Conservation (phyloP, 768 basidiomycete species). For the Lenzites betulinus region DNA sequence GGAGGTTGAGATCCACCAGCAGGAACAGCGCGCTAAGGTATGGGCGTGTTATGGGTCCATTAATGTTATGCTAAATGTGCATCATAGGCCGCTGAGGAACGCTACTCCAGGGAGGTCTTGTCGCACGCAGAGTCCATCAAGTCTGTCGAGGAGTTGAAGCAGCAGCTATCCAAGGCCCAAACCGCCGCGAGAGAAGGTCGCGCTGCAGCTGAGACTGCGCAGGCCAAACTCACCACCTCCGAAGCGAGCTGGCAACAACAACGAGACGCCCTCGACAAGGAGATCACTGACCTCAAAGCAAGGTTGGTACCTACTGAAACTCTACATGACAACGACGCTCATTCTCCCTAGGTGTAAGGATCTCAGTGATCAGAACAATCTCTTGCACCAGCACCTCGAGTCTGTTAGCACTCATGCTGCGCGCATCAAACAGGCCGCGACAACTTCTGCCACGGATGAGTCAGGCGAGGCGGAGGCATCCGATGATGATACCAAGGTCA, state of each 20-base stretch:
- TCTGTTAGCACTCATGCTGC: constrained; percentile 81
- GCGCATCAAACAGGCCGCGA: constrained; percentile 70
- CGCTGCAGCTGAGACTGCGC: constrained; percentile 70
- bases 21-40: constrained; percentile 73
- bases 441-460: constrained; percentile 46
- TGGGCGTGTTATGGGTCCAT: constrained; percentile 5
- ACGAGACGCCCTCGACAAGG: constrained; percentile 74
- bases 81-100: constrained; percentile 64
- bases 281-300: constrained; percentile 67
- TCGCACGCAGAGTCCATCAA: constrained; percentile 87
- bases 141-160: constrained; percentile 60
- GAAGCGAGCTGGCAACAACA: constrained; percentile 83
- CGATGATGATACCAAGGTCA: constrained; percentile 64
- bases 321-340: background rate
- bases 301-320: constrained; percentile 47
- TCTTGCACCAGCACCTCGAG: constrained; percentile 84
- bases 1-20: constrained; percentile 64
- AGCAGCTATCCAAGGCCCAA: constrained; percentile 58
- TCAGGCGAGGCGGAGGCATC: constrained; percentile 46
- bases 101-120: constrained; percentile 80
- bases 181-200: constrained; percentile 56
- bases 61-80: background rate
- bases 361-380: constrained; percentile 70
- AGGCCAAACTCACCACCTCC: constrained; percentile 68
- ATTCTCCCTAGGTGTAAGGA: constrained; percentile 60